Percentiles rank a stretch among this genome's conserved stretches.
Evolutionary conservation across 169 alveolate species (phyloP).

Genomic region (Babesia sp.): DNA sequence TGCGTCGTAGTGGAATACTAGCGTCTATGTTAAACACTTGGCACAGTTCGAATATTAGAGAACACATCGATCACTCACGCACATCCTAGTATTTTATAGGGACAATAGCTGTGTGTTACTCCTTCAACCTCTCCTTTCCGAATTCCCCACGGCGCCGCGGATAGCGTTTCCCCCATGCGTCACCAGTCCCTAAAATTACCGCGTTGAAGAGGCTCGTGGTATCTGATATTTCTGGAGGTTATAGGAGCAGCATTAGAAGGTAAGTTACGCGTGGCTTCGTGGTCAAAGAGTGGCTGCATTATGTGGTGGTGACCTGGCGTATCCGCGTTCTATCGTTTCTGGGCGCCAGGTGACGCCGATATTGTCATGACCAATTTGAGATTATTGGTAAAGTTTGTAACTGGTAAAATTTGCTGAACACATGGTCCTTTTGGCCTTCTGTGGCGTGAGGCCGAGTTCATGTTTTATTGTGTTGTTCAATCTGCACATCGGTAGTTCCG

Average conservation of each 20-base stretch:
- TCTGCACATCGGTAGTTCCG: not conserved
- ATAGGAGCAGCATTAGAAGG: conserved; percentile 9
- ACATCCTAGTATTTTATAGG: too few species aligned
- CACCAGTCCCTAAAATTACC: not conserved
- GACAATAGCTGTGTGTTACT: too few species aligned
- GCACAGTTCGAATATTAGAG: too few species aligned
- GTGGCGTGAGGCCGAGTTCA: not conserved
- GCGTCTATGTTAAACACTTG: too few species aligned
- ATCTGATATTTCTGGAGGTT: not conserved
- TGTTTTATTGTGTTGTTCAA: not conserved
- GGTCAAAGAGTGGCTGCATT: not conserved
- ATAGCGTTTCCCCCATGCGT: conserved; percentile 12
- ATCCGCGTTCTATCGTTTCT: too few species aligned
- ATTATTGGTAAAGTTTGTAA: too few species aligned
- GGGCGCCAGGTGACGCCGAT: too few species aligned
- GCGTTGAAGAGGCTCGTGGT: not conserved
- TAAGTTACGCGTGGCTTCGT: not conserved
- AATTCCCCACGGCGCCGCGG: conserved; percentile 41
- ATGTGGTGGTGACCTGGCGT: conserved; percentile 21
- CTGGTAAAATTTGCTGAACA: not conserved
- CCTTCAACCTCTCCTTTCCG: not conserved
- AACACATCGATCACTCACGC: too few species aligned
- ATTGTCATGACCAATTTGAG: too few species aligned
- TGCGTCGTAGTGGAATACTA: too few species aligned
- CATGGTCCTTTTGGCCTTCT: not conserved